Conservation (phyloP, 2,329 filamentous ascomycete genomes). For the Diaporthe australafricana region DNA sequence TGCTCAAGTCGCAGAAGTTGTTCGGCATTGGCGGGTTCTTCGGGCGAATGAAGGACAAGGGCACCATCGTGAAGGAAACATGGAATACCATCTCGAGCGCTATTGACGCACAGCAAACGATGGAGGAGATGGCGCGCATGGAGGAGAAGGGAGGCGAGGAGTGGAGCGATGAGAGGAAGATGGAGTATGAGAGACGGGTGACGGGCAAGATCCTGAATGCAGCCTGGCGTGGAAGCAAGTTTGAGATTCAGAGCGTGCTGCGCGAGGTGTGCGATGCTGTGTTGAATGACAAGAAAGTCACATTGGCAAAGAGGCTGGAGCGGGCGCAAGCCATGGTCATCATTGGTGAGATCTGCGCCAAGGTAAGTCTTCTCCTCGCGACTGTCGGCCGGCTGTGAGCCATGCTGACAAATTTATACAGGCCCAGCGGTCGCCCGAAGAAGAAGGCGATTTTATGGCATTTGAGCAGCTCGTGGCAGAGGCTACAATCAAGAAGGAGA, state of each 20-base stretch:
- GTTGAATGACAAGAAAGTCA: constrained; percentile 82
- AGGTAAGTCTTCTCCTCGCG: constrained; percentile 65
- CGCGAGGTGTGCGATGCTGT: constrained; percentile 94
- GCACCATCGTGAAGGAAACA: constrained; percentile 95
- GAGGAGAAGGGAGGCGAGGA: constrained; percentile 96
- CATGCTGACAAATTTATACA: constrained; percentile 51
- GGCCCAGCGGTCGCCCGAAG: constrained; percentile 90
- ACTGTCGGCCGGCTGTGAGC: neutral
- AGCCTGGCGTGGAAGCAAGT: constrained; percentile 95
- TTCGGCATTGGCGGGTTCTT: constrained; percentile 97
- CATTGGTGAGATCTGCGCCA: constrained; percentile 88
- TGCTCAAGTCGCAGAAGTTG: constrained; percentile 96
- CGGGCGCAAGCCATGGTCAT: constrained; percentile 90
- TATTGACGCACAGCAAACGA: constrained; percentile 96
- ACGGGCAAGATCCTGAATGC: constrained; percentile 98
- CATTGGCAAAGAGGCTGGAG: constrained; percentile 87
- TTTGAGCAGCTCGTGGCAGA: constrained; percentile 99
- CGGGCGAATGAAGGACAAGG: constrained; percentile 93
- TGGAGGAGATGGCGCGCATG: constrained; percentile 98
- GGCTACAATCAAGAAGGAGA: constrained; percentile 93
- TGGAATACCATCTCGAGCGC: constrained; percentile 98
- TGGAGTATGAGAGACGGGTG: constrained; percentile 93
- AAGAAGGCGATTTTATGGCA: constrained; percentile 98
- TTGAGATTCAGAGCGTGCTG: constrained; percentile 96
- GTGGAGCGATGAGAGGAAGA: constrained; percentile 97